Evolutionary conservation across 78 protist genomes (phyloP), one percentile per base, ranked within the genome.

Genomic region (Dictyostelium capitatum): DNA sequence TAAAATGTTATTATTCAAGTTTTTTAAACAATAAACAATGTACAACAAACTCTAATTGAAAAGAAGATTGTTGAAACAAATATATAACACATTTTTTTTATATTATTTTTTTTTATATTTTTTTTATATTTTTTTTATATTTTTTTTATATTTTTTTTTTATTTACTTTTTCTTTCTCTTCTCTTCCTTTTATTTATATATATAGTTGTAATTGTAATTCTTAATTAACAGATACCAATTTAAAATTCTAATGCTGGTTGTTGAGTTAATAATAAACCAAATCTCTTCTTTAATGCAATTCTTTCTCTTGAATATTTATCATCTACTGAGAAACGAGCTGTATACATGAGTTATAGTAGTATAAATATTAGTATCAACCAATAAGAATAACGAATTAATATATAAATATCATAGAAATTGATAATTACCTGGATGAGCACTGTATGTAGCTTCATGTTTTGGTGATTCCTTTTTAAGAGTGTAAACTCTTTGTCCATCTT

Each of bases 251-350:
- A 25, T 14, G 95, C 69, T 64, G 95, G 90, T 53, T 72, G 90
- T 92, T 96, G 97, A 48, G 96, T 96, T 11, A 92, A 95, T 32
- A 97, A 96, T 30, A 95, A 11, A 92, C 73, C 73, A 80, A 95
- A 97, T 69, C 98, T 89, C 90, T 70, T 78, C 95, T 97, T 97
- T 59, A 97, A 69, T 14, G 85, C 83, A 69, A 97, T 81, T 47
- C 98, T 92, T 41, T 97, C 95, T 50, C 97, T 89, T 54, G 97
- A 95, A 50, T 80, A 95, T 95, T 97, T 85, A 87, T 95, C 98
- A 82, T 97, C 98, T 17, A 97, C 97, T 12, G 97, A 93, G 80
- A 97, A 97, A 62, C 98, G 96, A 30, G 98, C 98, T 92, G 70
- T 51, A 25, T 11, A 15, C n/a, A n/a, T n/a, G n/a, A n/a, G n/a